Conservation (phyloP, 2,329 filamentous ascomycete genomes). For the Ceratocystis diversiconidia region DNA sequence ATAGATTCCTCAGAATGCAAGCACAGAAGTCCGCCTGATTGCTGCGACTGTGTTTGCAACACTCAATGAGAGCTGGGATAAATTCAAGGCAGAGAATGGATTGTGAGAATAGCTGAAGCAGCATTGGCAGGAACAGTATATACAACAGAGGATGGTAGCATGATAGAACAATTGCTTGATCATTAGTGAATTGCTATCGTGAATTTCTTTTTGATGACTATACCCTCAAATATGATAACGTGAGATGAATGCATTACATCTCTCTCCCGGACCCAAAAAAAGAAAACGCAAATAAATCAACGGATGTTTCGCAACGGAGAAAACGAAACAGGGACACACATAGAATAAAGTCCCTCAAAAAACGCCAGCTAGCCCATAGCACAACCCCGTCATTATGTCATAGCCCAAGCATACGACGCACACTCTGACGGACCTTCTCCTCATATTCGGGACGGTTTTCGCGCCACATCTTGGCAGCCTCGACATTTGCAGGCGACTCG, state of each 20-base stretch:
- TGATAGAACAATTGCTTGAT: not conserved
- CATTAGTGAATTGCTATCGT: conserved; percentile 9
- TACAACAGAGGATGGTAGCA: not conserved
- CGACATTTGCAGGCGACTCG: conserved; percentile 89
- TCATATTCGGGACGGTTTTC: conserved; percentile 76
- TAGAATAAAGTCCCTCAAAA: not conserved
- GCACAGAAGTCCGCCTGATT: conserved; percentile 51
- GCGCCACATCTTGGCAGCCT: conserved; percentile 93
- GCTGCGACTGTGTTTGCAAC: conserved; percentile 52
- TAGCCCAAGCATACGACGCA: conserved; percentile 63
- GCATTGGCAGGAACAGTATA: not conserved
- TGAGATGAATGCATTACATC: not conserved
- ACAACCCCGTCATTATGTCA: conserved; percentile 25
- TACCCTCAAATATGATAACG: not conserved
- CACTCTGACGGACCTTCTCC: conserved; percentile 66
- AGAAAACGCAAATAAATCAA: conserved; percentile 1
- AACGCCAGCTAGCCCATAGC: not conserved
- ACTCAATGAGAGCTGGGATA: conserved; percentile 59
- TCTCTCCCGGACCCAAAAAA: not conserved
- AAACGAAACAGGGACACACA: not conserved
- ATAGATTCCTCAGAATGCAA: conserved; percentile 50
- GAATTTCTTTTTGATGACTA: conserved; percentile 11
- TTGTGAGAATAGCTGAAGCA: conserved; percentile 30
- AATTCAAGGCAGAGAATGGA: conserved; percentile 55
- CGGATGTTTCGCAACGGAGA: not conserved